Percentiles rank a stretch among this genome's conserved stretches.
Evolutionary conservation across 768 basidiomycete species (phyloP).

Genomic region (Suillus occidentalis): DNA sequence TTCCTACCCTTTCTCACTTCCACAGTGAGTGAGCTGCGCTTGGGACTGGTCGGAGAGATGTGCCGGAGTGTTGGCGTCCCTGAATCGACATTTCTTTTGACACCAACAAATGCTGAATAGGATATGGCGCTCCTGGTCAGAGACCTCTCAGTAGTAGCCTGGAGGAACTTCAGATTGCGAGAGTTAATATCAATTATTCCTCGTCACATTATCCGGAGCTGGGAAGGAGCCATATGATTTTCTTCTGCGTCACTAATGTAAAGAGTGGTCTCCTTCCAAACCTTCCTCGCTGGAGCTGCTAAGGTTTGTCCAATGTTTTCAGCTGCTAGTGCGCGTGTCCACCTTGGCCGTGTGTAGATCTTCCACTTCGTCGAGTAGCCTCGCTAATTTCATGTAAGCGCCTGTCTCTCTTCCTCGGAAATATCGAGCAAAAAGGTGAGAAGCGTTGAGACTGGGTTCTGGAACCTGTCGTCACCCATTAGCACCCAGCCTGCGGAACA

Average conservation of each 20-base stretch:
- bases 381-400: background rate
- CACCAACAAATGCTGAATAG: background rate
- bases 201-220: background rate
- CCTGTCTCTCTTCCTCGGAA: background rate
- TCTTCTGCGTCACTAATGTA: background rate
- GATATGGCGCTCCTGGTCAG: background rate
- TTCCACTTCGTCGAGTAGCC: background rate
- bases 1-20: too few species aligned
- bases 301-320: background rate
- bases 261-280: background rate
- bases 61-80: background rate
- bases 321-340: background rate
- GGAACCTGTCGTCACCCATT: background rate
- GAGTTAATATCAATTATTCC: background rate
- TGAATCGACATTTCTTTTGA: background rate
- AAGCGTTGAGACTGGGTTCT: background rate
- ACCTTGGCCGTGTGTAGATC: background rate
- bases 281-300: background rate
- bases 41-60: background rate
- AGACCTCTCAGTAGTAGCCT: background rate
- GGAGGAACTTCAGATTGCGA: background rate
- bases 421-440: background rate
- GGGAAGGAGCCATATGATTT: background rate
- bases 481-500: background rate
- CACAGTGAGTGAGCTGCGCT: background rate